phyloP scores from a whole-genome alignment of 1,139 yeast species.

The Spencermartinsiella ligniputridi region DNA sequence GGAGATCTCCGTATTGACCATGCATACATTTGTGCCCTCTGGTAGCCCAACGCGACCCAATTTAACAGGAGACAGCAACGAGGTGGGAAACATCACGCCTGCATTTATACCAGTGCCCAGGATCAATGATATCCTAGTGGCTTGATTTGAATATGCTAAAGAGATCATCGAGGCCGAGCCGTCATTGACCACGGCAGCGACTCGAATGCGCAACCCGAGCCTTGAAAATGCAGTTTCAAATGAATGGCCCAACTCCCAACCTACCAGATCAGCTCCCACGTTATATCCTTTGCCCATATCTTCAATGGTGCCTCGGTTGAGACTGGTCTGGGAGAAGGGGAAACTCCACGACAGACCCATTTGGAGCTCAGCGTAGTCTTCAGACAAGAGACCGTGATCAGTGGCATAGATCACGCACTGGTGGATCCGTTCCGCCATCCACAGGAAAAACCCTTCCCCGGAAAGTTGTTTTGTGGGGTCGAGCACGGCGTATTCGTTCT shows the following conservation, averaged over 20 bases:
- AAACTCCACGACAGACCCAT: constrained; percentile 34
- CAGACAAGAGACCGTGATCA: constrained; percentile 32
- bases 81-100: constrained; percentile 26
- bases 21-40: constrained; percentile 14
- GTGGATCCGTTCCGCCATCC: constrained; percentile 51
- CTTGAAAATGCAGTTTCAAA: constrained; percentile 55
- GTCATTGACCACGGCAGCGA: constrained; percentile 84
- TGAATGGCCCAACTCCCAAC: constrained; percentile 64
- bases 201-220: constrained; percentile 51
- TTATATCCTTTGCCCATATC: constrained; percentile 93
- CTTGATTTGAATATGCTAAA: constrained; percentile 61
- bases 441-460: constrained; percentile 59
- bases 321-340: constrained; percentile 42
- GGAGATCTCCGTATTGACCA: constrained; percentile 35
- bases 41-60: constrained; percentile 6
- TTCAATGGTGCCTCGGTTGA: constrained; percentile 63
- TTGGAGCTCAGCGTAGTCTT: constrained; percentile 23
- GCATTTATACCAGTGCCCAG: constrained; percentile 91
- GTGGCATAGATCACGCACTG: constrained; percentile 56
- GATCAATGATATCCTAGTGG: constrained; percentile 75
- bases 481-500: constrained; percentile 19
- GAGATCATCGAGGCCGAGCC: constrained; percentile 83
- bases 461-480: constrained; percentile 28
- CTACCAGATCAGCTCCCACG: constrained; percentile 62
- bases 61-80: constrained; percentile 9